Conservation (phyloP, 208 protist genomes). For the Leishmania aethiopica region DNA sequence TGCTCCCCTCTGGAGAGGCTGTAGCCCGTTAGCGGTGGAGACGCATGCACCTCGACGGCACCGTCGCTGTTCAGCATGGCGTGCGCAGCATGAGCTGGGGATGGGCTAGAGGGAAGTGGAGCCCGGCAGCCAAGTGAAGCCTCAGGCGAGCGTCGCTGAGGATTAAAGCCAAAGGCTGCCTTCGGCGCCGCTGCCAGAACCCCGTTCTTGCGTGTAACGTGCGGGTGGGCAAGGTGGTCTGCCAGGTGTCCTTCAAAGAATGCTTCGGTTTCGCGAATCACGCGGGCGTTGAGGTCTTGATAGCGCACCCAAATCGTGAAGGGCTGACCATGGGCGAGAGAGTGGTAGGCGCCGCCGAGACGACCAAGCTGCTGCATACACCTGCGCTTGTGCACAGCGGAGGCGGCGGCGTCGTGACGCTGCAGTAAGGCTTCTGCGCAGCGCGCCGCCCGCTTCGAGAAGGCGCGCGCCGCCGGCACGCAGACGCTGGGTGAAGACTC, state of each 20-base stretch:
- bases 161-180: not conserved
- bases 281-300: slow-evolving; percentile 18
- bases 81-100: not conserved
- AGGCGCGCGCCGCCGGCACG: slow-evolving; percentile 4
- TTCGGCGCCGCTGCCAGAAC: slow-evolving; percentile 6
- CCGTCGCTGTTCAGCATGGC: not conserved
- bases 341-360: slow-evolving; percentile 60
- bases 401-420: slow-evolving; percentile 8
- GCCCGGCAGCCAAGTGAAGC: not conserved
- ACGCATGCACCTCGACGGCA: not conserved
- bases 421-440: slow-evolving; percentile 25
- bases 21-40: not conserved
- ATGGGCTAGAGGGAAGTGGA: not conserved
- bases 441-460: slow-evolving; percentile 29
- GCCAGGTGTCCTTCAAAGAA: slow-evolving; percentile 24
- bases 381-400: not conserved
- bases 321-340: slow-evolving; percentile 29
- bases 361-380: slow-evolving; percentile 34
- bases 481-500: not conserved
- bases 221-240: slow-evolving; percentile 9
- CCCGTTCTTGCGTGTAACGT: slow-evolving; percentile 5
- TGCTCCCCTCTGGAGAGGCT: slow-evolving; percentile 32
- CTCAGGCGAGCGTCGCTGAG: not conserved
- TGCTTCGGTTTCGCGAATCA: slow-evolving; percentile 36
- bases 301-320: slow-evolving; percentile 50